Evolutionary conservation across 805 yeast species (phyloP).

Genomic region (Peterozyma toletana): DNA sequence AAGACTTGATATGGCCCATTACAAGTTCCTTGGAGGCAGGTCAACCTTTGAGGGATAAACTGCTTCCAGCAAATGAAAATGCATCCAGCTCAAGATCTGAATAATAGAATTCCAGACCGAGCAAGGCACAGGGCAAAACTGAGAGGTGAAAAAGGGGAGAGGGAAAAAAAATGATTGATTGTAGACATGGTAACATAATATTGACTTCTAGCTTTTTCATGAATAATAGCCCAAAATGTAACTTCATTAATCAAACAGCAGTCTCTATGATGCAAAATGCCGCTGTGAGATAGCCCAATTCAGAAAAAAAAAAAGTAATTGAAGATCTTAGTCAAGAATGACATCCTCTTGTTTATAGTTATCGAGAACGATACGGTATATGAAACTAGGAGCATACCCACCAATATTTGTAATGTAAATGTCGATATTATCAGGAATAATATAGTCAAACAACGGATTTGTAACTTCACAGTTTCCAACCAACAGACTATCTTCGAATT

Average conservation of each 20-base stretch:
- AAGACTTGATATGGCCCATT: conserved; percentile 40
- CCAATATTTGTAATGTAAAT: conserved; percentile 93
- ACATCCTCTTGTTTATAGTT: conserved; percentile 86
- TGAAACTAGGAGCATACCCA: conserved; percentile 93
- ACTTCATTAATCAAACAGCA: neutral
- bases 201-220: neutral
- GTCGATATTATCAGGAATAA: conserved; percentile 90
- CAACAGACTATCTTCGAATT: conserved; percentile 62
- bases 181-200: neutral
- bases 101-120: conserved; percentile 32
- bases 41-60: neutral
- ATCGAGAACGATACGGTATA: conserved; percentile 91
- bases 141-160: neutral
- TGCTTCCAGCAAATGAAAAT: neutral
- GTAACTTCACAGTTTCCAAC: conserved; percentile 74
- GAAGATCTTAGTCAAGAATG: conserved; percentile 33
- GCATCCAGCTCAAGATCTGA: conserved; percentile 60
- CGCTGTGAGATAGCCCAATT: no score
- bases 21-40: conserved; percentile 11
- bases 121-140: conserved; percentile 55
- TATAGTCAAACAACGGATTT: conserved; percentile 86
- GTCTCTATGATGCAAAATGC: neutral
- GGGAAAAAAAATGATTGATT: no score
- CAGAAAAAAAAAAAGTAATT: neutral
- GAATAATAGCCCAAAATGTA: neutral